These are phyloP conservation scores for Mariannaea sp. DNA, from an alignment of 2,329 filamentous ascomycete species.

Conservation along the genomic window DNA sequence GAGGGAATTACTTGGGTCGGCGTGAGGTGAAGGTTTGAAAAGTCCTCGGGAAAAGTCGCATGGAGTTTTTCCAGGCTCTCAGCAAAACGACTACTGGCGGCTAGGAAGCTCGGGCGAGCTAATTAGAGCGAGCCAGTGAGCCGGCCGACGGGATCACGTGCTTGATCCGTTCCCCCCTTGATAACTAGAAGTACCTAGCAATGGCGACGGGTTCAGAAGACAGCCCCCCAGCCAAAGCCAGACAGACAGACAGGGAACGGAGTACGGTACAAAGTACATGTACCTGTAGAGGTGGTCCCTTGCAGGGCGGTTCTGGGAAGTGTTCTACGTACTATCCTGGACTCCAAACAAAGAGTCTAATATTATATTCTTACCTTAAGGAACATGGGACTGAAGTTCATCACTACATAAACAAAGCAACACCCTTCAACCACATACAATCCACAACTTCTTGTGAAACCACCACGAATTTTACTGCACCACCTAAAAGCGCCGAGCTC, in stretches of 20 bases:
- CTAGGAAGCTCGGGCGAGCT: conserved; percentile 44
- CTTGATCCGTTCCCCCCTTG: conserved; percentile 6
- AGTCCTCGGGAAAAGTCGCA: conserved; percentile 54
- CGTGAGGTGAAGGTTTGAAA: conserved; percentile 48
- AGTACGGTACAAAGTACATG: conserved; percentile 14
- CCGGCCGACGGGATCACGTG: conserved; percentile 37
- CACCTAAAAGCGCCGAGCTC: not conserved
- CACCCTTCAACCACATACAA: not conserved
- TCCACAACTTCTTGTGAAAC: not conserved
- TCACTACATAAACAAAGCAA: conserved; percentile 10
- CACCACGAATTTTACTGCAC: not conserved
- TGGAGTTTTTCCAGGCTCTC: conserved; percentile 47
- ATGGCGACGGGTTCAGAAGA: too few relatives aligned
- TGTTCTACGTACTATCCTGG: too few relatives aligned
- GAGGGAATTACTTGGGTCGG: conserved; percentile 47
- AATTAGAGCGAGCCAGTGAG: conserved; percentile 32
- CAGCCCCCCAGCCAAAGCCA: too few relatives aligned
- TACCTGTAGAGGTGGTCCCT: conserved; percentile 9
- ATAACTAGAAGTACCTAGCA: too few relatives aligned
- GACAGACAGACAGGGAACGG: too few relatives aligned
- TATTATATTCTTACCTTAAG: conserved; percentile 18
- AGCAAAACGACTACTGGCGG: conserved; percentile 33
- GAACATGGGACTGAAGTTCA: conserved; percentile 8
- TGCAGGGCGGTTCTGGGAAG: conserved; percentile 10
- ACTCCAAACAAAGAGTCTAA: too few relatives aligned